phyloP scores from a whole-genome alignment of 805 yeast genomes.

The Saccharomycopsis fermentans region DNA sequence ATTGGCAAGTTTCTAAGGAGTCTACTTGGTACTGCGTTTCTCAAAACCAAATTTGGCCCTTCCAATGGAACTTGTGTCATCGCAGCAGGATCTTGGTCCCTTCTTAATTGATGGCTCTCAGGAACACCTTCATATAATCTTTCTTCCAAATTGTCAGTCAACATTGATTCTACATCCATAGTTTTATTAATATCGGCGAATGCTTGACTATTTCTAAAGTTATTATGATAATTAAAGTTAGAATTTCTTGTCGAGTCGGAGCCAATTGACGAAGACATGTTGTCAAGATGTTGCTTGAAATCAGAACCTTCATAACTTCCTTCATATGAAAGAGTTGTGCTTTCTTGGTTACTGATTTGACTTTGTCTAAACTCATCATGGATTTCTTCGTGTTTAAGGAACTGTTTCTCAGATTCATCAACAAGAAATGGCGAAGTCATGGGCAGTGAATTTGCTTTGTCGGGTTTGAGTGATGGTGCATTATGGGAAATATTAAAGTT shows the following conservation, averaged over 20 bases:
- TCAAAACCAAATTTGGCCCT: constrained; percentile 76
- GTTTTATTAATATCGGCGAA: constrained; percentile 15
- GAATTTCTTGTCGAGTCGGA: constrained; percentile 24
- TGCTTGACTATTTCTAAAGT: constrained; percentile 22
- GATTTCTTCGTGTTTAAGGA: background rate
- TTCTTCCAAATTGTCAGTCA: constrained; percentile 32
- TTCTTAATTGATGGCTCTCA: constrained; percentile 35
- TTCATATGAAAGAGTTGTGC: constrained; percentile 12
- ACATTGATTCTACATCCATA: constrained; percentile 21
- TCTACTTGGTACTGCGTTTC: constrained; percentile 90
- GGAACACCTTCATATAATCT: constrained; percentile 36
- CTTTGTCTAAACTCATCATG: background rate
- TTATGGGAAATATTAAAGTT: constrained; percentile 6
- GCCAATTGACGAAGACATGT: background rate
- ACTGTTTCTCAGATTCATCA: constrained; percentile 13
- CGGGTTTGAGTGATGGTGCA: constrained; percentile 19
- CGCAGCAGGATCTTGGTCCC: constrained; percentile 43
- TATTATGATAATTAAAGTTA: constrained; percentile 29
- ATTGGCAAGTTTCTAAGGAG: constrained; percentile 75
- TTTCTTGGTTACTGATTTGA: constrained; percentile 11
- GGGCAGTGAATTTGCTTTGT: constrained; percentile 16
- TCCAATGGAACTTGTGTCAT: constrained; percentile 68
- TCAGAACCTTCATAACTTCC: constrained; percentile 5
- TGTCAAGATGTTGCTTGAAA: background rate
- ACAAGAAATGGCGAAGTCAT: constrained; percentile 25